These are phyloP conservation scores for Magnolia officinalis DNA, from an alignment of 164 flowering plant species.

Conservation along the genomic window DNA sequence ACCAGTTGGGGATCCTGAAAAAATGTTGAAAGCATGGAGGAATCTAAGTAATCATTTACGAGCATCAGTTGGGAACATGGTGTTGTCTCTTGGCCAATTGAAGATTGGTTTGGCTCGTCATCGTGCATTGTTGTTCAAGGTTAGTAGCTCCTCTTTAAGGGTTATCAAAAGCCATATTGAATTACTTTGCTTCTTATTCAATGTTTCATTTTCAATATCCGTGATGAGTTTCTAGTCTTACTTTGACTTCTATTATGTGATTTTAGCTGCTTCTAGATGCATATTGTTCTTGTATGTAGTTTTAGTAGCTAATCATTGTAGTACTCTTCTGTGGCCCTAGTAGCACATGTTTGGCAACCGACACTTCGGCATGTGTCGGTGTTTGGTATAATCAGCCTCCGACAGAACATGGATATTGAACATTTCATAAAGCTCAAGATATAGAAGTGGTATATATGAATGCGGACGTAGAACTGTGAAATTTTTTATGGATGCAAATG, in stretches of 20 bases:
- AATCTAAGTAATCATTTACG: constrained; percentile 52
- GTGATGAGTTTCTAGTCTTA: neutral
- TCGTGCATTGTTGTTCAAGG: constrained; percentile 93
- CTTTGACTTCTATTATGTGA: neutral
- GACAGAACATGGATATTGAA: too few relatives aligned
- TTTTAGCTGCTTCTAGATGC: neutral
- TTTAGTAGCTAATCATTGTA: too few relatives aligned
- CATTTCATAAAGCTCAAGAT: too few relatives aligned
- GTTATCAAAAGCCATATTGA: neutral
- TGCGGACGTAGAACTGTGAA: too few relatives aligned
- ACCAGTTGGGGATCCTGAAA: constrained; percentile 83
- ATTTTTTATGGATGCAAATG: too few relatives aligned
- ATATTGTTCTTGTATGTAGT: neutral
- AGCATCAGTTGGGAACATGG: constrained; percentile 68
- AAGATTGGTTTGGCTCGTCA: constrained; percentile 93
- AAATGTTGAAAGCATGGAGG: constrained; percentile 64
- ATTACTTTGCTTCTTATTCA: neutral
- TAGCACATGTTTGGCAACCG: too few relatives aligned
- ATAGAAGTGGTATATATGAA: too few relatives aligned
- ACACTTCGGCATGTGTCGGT: too few relatives aligned
- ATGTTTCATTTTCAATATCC: neutral
- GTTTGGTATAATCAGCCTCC: too few relatives aligned
- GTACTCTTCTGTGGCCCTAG: too few relatives aligned
- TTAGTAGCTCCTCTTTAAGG: constrained; percentile 13
- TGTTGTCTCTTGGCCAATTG: constrained; percentile 88